These are phyloP conservation scores for Emergomyces africanus DNA, from an alignment of 2,329 filamentous ascomycete genomes.

Conservation along the genomic window DNA sequence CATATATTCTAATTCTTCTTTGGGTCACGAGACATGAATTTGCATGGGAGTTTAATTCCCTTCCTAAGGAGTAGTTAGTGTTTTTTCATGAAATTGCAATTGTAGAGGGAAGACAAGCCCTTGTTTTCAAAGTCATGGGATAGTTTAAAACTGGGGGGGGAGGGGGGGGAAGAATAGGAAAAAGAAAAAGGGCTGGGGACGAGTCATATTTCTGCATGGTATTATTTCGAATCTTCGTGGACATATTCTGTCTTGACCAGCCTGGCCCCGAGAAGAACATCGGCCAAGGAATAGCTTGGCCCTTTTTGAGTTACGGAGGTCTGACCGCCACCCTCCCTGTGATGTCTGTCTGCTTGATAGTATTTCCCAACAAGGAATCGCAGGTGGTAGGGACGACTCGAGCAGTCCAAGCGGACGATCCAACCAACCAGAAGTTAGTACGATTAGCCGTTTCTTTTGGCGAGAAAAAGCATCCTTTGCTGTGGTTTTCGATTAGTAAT, in stretches of 20 bases:
- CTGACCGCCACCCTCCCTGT: background rate
- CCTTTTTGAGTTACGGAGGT: background rate
- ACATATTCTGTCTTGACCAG: background rate
- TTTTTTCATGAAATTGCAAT: background rate
- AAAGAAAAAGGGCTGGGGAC: no score
- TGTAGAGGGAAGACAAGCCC: background rate
- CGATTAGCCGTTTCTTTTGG: no score
- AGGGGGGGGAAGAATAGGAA: background rate
- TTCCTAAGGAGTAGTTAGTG: background rate
- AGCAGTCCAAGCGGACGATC: no score
- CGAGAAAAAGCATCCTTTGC: background rate
- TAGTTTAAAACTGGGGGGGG: background rate
- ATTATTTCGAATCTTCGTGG: background rate
- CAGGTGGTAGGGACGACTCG: no score
- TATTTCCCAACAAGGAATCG: no score
- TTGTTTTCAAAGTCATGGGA: background rate
- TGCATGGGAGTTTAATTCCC: background rate
- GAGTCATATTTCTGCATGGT: no score
- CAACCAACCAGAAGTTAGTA: no score
- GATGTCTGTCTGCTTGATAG: background rate
- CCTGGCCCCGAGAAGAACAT: background rate
- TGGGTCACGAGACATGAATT: background rate
- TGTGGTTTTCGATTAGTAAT: background rate
- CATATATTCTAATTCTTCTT: background rate
- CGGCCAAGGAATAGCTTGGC: background rate